These are phyloP conservation scores for Picea abies DNA, from an alignment of 83 land plant genomes.

Conservation along the genomic window DNA sequence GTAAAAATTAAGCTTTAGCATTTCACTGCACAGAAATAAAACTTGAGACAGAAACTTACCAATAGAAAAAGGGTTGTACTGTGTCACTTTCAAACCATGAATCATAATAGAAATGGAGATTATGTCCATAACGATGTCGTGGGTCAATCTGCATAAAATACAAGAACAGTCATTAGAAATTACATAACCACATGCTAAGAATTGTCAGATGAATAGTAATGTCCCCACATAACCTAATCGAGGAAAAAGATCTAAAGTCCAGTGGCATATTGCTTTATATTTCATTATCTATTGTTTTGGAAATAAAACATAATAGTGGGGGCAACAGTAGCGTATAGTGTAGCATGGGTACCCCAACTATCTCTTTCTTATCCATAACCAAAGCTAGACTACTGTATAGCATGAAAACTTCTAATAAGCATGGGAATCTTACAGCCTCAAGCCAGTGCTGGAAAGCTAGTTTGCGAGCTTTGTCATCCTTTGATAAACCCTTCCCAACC, in stretches of 20 bases:
- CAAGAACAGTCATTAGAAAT: not conserved
- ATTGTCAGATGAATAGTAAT: not conserved
- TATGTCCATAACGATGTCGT: slow-evolving; percentile 79
- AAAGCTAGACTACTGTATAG: not conserved
- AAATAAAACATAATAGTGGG: not conserved
- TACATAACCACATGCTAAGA: not conserved
- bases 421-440: slow-evolving; percentile 61
- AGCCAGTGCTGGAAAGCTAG: slow-evolving; percentile 82
- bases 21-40: not conserved
- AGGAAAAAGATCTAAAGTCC: not conserved
- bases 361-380: not conserved
- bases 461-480: slow-evolving; percentile 81
- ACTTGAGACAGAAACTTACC: slow-evolving; percentile 37
- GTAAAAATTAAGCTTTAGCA: not conserved
- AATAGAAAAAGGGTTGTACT: slow-evolving; percentile 76
- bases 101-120: slow-evolving; percentile 62
- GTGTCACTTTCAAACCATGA: slow-evolving; percentile 57
- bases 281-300: not conserved
- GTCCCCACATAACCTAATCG: not conserved
- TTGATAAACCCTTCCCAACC: slow-evolving; percentile 92
- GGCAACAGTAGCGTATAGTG: not conserved
- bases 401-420: not conserved
- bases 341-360: not conserved
- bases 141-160: slow-evolving; percentile 53
- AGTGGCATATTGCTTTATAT: not conserved